Base-by-base conservation (phyloP, 345 rosid genomes). In the Acer saccharum region DNA sequence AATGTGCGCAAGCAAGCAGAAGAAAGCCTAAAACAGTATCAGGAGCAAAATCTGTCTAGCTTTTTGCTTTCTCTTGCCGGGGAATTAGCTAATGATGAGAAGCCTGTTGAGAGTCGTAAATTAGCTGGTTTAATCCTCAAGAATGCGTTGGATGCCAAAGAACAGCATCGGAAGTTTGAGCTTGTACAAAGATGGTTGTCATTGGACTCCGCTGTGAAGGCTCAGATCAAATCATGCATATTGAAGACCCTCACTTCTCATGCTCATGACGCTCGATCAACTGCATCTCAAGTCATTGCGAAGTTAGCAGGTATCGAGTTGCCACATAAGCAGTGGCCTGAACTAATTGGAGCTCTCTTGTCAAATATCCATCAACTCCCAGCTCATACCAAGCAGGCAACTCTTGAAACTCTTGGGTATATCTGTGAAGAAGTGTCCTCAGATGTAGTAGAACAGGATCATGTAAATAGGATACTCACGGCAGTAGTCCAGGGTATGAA, bases 251-350 rank as follows among this genome's bases (percentile, higher is more conserved):
- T 91, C 1, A 80, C 93, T 55, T 88, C 95, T 58, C 86, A 86
- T 57, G 87, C 80, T 8, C 86, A 83, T 1, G 95, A 89, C 82
- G 95, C 91, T 79, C 85, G 88, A 16, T 88, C 91, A 21, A 89
- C 95, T 79, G 89, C 91, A 3, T 88, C 93, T 44, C 95, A 90
- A 86, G 95, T 86, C 69, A 79, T 90, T 80, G 93, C 93, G 9
- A 91, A 89, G 86, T 77, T 89, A 73, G 95, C 95, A 13, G 92
- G 93, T 65, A 89, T 89, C 81, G 95, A 91, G 81, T 81, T 91
- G 77, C 93, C 95, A 5, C 95, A 89, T 78, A 88, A 88, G 79
- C 95, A 88, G 81, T 91, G 95, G 95, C 92, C 95, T 20, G 95
- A 91, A 83, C 84, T 91, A 62, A 69, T 91, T 27, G 94, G 80